Conservation (phyloP, 139 green algal species). For the Chlorella sp. region DNA sequence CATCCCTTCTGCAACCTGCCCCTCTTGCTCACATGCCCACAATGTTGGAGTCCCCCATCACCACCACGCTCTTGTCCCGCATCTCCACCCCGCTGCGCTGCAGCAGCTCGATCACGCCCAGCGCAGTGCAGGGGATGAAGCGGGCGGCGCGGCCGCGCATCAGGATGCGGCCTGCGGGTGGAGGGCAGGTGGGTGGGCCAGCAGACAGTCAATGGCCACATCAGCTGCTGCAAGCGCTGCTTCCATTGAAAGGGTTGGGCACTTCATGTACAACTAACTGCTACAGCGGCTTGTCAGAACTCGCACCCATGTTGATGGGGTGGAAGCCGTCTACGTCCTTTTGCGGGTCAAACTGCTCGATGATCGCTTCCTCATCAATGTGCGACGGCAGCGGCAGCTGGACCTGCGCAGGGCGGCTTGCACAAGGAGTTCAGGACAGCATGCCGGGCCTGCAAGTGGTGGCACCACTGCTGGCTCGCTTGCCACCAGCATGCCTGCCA, state of each 20-base stretch:
- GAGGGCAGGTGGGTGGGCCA: not conserved
- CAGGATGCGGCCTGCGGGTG: slow-evolving; percentile 31
- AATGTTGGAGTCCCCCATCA: slow-evolving; percentile 94
- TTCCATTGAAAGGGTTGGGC: too few relatives aligned
- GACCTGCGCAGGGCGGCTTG: too few relatives aligned
- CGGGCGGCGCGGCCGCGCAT: slow-evolving; percentile 42
- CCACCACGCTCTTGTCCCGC: slow-evolving; percentile 77
- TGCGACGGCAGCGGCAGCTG: slow-evolving; percentile 96
- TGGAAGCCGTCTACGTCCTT: slow-evolving; percentile 99
- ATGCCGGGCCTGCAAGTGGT: too few relatives aligned
- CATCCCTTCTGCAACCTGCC: too few relatives aligned
- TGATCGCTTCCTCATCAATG: slow-evolving; percentile 90
- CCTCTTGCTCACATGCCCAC: slow-evolving; percentile 96
- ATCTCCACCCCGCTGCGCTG: slow-evolving; percentile 59
- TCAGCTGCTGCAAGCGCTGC: too few relatives aligned
- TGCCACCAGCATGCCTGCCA: too few relatives aligned
- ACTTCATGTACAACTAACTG: too few relatives aligned
- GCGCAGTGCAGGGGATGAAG: slow-evolving; percentile 84
- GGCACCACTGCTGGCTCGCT: too few relatives aligned
- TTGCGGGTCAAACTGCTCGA: slow-evolving; percentile 81
- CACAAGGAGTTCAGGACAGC: too few relatives aligned
- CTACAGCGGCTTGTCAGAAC: too few relatives aligned
- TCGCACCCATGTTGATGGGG: slow-evolving; percentile 93
- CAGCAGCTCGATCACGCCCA: slow-evolving; percentile 75
- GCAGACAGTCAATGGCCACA: too few relatives aligned